Evolutionary conservation across 2,329 filamentous ascomycete genomes (phyloP), one percentile per base, ranked within the genome.

Genomic region (Phoma sp.): DNA sequence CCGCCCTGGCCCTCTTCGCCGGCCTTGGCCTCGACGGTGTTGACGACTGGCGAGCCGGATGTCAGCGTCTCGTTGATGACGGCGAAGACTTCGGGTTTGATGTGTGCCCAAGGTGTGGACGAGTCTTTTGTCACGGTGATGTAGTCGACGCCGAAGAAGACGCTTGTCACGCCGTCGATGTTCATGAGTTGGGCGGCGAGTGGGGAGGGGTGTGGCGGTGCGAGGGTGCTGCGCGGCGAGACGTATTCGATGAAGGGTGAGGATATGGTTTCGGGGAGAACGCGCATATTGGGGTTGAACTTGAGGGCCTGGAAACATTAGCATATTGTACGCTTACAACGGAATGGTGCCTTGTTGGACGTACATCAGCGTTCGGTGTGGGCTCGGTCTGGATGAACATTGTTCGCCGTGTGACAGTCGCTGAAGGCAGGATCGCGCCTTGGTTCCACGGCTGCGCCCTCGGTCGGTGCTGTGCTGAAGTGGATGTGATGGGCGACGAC

Each of bases 381-480:
- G 84, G 85, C 73, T 98, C 93, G 5, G 93, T 98, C 78, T 99
- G 95, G 71, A 99, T 99, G 81, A 98, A 99, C 76, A 99, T 96
- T 20, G 87, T 92, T 61, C 93, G 88, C 42, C 71, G 66, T 26
- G 62, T 56, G 18, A 66, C 47, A 10, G 57, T 50, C 18, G 56
- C 47, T 12, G 50, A 57, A 4, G 64, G 55, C 1, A 47, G 39
- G 26, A 53, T 39, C 20, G 60, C 33, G 6, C 47, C 59, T 25
- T 59, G 62, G 20, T 29, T 59, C 65, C 68, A 72, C 65, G 57
- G 47, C 49, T 66, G 65, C n/a, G 58, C 34, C 42, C 56, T 61
- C 7, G 72, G 71, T 55, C 72, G 71, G 49, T 65, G 68, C 45
- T 65, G 71, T 14, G 64, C 32, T 42, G 67, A 56, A 28, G 70